Evolutionary conservation across 306 rosid species (phyloP).

Genomic region (Pterocarpus macrocarpus): DNA sequence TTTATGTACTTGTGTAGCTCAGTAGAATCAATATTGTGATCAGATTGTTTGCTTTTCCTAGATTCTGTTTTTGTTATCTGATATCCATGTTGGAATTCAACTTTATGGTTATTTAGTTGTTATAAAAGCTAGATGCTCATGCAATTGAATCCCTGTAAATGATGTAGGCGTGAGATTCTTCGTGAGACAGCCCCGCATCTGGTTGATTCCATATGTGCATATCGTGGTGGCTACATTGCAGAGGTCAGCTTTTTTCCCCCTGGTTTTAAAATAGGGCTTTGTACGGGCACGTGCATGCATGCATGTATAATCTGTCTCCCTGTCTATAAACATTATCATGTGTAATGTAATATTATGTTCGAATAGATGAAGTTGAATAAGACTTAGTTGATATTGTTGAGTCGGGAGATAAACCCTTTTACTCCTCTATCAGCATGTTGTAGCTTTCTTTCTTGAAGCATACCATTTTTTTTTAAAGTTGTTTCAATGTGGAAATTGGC

Average conservation of each 20-base stretch:
- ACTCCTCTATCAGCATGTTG: too few species aligned
- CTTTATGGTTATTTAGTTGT: slow-evolving; percentile 33
- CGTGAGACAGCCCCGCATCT: slow-evolving; percentile 77
- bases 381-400: too few species aligned
- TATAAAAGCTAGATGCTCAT: slow-evolving; percentile 36
- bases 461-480: too few species aligned
- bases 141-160: slow-evolving; percentile 44
- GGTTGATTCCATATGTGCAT: slow-evolving; percentile 73
- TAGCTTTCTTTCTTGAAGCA: too few species aligned
- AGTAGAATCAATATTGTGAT: slow-evolving; percentile 38
- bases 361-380: not conserved
- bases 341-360: slow-evolving; percentile 1
- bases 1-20: slow-evolving; percentile 46
- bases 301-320: slow-evolving; percentile 4
- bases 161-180: slow-evolving; percentile 86
- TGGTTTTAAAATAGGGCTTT: not conserved
- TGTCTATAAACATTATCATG: not conserved
- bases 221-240: slow-evolving; percentile 93
- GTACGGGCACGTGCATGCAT: not conserved
- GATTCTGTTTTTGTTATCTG: slow-evolving; percentile 22
- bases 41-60: slow-evolving; percentile 35
- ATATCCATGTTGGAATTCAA: slow-evolving; percentile 31
- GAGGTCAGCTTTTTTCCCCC: slow-evolving; percentile 56
- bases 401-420: too few species aligned
- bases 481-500: too few species aligned